Conservation (phyloP, 1,139 yeast genomes). For the Taphrina wiesneri region DNA sequence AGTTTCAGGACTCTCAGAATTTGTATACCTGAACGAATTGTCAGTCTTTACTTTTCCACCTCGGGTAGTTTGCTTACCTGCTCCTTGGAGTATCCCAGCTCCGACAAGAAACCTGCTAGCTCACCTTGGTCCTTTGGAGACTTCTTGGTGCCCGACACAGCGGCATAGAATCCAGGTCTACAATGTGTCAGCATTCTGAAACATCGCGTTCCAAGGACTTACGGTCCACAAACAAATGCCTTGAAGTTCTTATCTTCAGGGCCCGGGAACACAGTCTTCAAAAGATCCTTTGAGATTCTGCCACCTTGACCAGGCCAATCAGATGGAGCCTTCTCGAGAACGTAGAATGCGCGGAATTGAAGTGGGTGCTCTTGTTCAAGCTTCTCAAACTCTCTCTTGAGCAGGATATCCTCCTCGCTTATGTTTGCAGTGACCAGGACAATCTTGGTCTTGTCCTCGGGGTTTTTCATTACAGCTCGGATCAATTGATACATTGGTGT, state of each 20-base stretch:
- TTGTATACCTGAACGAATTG: neutral
- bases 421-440: slow-evolving; percentile 77
- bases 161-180: slow-evolving; percentile 59
- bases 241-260: slow-evolving; percentile 63
- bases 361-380: slow-evolving; percentile 67
- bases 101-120: slow-evolving; percentile 80
- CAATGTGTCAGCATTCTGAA: neutral
- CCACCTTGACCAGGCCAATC: slow-evolving; percentile 62
- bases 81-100: slow-evolving; percentile 82
- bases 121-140: slow-evolving; percentile 96
- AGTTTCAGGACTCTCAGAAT: neutral
- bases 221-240: slow-evolving; percentile 85
- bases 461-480: slow-evolving; percentile 67
- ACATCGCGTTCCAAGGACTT: neutral
- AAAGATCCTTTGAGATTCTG: slow-evolving; percentile 68
- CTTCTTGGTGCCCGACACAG: slow-evolving; percentile 80
- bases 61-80: slow-evolving; percentile 52
- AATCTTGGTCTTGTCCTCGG: slow-evolving; percentile 81
- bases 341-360: slow-evolving; percentile 73
- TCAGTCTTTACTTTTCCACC: neutral
- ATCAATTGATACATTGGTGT: slow-evolving; percentile 85
- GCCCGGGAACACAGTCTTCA: slow-evolving; percentile 57
- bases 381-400: slow-evolving; percentile 71
- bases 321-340: slow-evolving; percentile 66
- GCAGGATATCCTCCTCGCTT: slow-evolving; percentile 71